Evolutionary conservation across 345 rosid species (phyloP).

Genomic region (Syzygium aromaticum): DNA sequence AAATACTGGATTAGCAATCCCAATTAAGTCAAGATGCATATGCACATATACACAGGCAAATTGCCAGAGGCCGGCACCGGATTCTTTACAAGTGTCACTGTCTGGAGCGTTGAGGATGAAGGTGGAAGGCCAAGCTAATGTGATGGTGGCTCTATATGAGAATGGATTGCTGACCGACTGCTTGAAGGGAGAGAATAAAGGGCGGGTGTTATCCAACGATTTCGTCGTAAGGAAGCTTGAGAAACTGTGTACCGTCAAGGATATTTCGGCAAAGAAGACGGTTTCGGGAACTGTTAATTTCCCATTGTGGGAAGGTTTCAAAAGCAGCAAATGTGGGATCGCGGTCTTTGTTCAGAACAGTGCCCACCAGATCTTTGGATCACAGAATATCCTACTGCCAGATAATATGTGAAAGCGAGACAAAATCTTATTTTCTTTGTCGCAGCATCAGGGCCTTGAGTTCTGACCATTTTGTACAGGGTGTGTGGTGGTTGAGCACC

Average conservation of each 20-base stretch:
- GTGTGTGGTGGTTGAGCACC: neutral
- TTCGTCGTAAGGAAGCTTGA: constrained; percentile 70
- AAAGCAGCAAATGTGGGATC: constrained; percentile 51
- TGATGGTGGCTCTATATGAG: constrained; percentile 80
- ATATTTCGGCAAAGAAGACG: constrained; percentile 44
- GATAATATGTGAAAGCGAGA: constrained; percentile 29
- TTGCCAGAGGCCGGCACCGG: constrained; percentile 51
- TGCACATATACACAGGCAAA: constrained; percentile 35
- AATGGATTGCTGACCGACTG: constrained; percentile 63
- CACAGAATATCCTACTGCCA: constrained; percentile 57
- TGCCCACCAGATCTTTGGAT: constrained; percentile 60
- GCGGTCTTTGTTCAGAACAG: constrained; percentile 58
- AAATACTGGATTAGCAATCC: neutral
- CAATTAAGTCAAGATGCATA: neutral
- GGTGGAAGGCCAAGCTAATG: constrained; percentile 36
- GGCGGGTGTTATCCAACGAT: constrained; percentile 65
- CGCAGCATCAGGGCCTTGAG: neutral
- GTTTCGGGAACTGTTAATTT: constrained; percentile 62
- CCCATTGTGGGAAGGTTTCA: constrained; percentile 70
- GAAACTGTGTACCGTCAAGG: constrained; percentile 61
- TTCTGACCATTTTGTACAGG: neutral
- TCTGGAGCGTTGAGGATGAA: constrained; percentile 48
- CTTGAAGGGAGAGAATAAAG: constrained; percentile 63
- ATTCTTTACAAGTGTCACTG: constrained; percentile 47
- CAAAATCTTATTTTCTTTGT: neutral